Conservation (phyloP, 2,329 filamentous ascomycete genomes). For the Diaporthe citriasiana region DNA sequence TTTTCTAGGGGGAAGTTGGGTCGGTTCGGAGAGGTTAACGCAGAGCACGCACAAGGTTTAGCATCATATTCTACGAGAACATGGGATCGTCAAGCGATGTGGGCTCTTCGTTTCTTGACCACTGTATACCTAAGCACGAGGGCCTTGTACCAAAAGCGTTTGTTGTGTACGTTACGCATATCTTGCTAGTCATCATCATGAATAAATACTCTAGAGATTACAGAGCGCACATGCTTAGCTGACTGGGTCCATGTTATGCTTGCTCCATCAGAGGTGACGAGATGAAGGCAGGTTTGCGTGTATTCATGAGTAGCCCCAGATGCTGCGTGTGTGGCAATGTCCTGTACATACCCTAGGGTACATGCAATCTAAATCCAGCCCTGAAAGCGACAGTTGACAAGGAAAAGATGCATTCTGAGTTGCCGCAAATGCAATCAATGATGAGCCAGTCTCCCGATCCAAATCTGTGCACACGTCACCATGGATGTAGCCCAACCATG, state of each 20-base stretch:
- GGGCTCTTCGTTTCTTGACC: not conserved
- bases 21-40: too few relatives aligned
- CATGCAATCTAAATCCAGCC: not conserved
- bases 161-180: constrained; percentile 3
- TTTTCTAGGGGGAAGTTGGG: not conserved
- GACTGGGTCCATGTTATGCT: not conserved
- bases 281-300: not conserved
- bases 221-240: not conserved
- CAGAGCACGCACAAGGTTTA: not conserved
- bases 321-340: not conserved
- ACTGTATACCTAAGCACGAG: not conserved
- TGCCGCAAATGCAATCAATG: not conserved
- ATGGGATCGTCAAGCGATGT: not conserved
- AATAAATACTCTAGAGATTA: too few relatives aligned
- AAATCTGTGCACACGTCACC: not conserved
- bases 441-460: not conserved
- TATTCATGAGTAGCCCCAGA: not conserved
- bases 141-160: constrained; percentile 5
- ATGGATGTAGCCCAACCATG: not conserved
- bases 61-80: not conserved
- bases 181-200: not conserved
- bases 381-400: not conserved
- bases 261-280: not conserved
- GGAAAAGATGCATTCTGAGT: too few relatives aligned
- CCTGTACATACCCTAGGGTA: not conserved